A percentile compares a stretch with the other conserved stretches of the same genome.
Evolutionary conservation across 257 asterid species (phyloP).

Genomic region (Lithospermum erythrorhizon): DNA sequence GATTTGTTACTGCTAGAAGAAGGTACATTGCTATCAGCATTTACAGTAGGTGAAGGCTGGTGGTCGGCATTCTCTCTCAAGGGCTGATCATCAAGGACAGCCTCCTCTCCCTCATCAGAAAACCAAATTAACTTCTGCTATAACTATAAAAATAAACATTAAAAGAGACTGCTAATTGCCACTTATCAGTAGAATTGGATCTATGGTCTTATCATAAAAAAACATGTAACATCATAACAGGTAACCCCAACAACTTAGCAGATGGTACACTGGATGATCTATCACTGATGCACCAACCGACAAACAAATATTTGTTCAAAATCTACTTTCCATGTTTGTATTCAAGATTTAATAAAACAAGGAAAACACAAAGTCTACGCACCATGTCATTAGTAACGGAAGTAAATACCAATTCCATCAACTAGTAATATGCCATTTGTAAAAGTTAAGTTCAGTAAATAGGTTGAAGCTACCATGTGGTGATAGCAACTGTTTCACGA

Average conservation of each 20-base stretch:
- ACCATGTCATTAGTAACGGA: too few relatives aligned
- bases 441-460: not conserved
- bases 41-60: slow-evolving; percentile 21
- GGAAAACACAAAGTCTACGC: not conserved
- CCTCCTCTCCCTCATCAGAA: slow-evolving; percentile 35
- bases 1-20: slow-evolving; percentile 30
- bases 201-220: not conserved
- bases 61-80: slow-evolving; percentile 14
- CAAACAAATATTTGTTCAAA: not conserved
- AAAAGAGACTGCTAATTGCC: not conserved
- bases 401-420: not conserved
- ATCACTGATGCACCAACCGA: not conserved
- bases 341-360: not conserved
- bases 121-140: not conserved
- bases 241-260: not conserved
- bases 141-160: not conserved
- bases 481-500: not conserved
- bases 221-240: not conserved
- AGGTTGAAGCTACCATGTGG: not conserved
- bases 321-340: not conserved
- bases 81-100: slow-evolving; percentile 21
- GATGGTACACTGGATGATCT: not conserved
- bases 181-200: not conserved
- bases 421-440: not conserved
- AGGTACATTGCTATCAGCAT: slow-evolving; percentile 16